Base-by-base conservation (phyloP, 2,329 filamentous ascomycete species). In the Neurospora sp. region DNA sequence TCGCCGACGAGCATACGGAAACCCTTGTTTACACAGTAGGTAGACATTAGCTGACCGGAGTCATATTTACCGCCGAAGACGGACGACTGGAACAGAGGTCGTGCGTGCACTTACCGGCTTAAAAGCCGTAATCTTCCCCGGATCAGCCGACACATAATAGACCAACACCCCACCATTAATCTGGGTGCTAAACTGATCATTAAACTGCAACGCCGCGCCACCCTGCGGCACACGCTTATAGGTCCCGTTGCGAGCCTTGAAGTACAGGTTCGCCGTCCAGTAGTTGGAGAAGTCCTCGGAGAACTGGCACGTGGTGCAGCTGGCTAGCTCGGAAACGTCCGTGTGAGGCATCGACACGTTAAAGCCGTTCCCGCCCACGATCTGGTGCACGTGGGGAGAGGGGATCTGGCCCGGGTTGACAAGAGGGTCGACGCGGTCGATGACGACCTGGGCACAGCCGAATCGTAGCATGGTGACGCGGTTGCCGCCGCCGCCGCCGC, bases 341-440 rank as follows among this genome's bases (percentile, higher is more conserved):
- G 74, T 76, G 15, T 77, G 78, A 19, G 78, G 78, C 81, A 83
- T 82, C 43, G 80, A 78, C 1, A 79, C 78, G 72, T 82, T 82
- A 78, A 83, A 83, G 1, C 78, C 78, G 72, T 83, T 81, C 9
- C 81, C 81, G 68, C 88, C 86, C 70, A 85, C 82, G 70, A 89
- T 84, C 67, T 84, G 86, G 76, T 89, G 87, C 9, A 87, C 81
- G 77, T 89, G 87, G 6, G 79, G 78, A 5, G 85, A 82, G 4
- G 86, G 84, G 58, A 86, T 80, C 15, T 73, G 69, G 4, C 86
- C 86, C 5, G 78, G 78, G 74, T 79, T 79, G 66, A 80, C 78
- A 7, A 80, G 75, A 4, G 78, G 78, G 71, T 79, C 78, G 36
- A 79, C 73, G 0, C 78, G 75, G 72, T 80, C 78, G 68, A 88